A percentile compares a stretch with the other conserved stretches of the same genome.
These are phyloP conservation scores for Pyricularia pennisetigena DNA, from an alignment of 2,329 filamentous ascomycete species.

Conservation along the genomic window DNA sequence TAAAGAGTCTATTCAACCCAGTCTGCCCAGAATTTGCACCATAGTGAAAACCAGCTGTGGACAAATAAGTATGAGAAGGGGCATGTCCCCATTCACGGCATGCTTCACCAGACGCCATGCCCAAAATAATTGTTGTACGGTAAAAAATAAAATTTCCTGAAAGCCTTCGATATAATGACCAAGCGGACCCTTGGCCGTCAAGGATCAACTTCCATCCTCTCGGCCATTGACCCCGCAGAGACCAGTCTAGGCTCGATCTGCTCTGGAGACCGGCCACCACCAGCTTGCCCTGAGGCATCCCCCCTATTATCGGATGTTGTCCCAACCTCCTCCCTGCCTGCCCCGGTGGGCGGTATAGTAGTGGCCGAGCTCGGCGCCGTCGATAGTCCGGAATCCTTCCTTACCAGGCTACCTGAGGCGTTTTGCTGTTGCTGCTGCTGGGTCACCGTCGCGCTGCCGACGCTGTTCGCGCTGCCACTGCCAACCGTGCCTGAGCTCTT, in stretches of 20 bases:
- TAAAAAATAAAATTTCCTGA: neutral
- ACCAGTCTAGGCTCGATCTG: conserved; percentile 2
- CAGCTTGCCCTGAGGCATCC: neutral
- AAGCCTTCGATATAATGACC: neutral
- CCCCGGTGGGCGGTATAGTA: neutral
- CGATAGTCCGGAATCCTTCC: conserved; percentile 13
- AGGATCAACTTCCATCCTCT: conserved; percentile 9
- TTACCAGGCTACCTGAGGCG: conserved; percentile 7
- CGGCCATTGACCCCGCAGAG: conserved; percentile 2
- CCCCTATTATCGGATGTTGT: neutral
- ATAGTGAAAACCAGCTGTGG: neutral
- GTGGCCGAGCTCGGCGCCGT: neutral
- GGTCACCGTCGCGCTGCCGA: neutral
- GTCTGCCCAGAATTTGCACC: neutral
- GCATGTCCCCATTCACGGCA: neutral
- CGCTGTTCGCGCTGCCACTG: neutral
- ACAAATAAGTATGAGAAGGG: neutral
- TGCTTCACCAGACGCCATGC: neutral
- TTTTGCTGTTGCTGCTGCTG: neutral
- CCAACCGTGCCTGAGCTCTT: conserved; percentile 15
- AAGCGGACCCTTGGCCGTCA: neutral
- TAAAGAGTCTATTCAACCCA: neutral
- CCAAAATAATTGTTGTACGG: neutral
- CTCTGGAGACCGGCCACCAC: neutral
- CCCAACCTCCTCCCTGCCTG: neutral